Evolutionary conservation across 2,329 filamentous ascomycete genomes (phyloP).

Genomic region (Anthostomella pinea): DNA sequence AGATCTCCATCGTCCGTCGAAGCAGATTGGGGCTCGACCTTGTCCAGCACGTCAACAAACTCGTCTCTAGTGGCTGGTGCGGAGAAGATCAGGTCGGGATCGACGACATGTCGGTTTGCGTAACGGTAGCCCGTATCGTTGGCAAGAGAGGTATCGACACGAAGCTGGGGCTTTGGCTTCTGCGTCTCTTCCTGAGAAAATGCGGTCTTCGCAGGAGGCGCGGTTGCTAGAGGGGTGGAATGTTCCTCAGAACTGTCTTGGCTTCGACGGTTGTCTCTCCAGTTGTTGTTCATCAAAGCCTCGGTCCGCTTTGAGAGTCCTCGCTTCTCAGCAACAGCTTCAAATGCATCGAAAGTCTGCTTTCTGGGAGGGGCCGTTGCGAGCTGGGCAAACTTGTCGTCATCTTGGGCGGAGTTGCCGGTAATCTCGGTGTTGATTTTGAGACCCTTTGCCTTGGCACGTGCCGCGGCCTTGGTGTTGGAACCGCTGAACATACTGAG

Average conservation of each 20-base stretch:
- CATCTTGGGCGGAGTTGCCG: not conserved
- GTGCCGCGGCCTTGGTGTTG: conserved; percentile 1
- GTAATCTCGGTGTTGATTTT: conserved; percentile 3
- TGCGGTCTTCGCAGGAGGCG: conserved; percentile 16
- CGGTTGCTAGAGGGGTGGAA: conserved; percentile 11
- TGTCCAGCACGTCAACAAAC: conserved; percentile 11
- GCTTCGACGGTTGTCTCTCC: conserved; percentile 22
- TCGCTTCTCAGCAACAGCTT: conserved; percentile 1
- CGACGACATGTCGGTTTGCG: conserved; percentile 21
- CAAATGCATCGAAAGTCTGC: conserved; percentile 1
- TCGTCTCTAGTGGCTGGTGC: conserved; percentile 28
- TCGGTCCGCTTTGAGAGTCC: conserved; percentile 12
- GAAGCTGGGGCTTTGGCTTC: conserved; percentile 13
- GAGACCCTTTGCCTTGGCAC: conserved; percentile 3
- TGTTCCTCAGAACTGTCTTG: conserved; percentile 3
- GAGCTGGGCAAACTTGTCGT: not conserved
- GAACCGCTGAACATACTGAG: not conserved
- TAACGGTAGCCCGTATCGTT: conserved; percentile 14
- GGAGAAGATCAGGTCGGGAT: conserved; percentile 27
- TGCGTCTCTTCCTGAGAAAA: conserved; percentile 11
- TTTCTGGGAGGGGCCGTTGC: not conserved
- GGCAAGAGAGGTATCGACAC: conserved; percentile 13
- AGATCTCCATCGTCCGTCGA: not conserved
- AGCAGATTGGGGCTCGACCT: conserved; percentile 7
- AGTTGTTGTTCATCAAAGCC: conserved; percentile 18